Conservation (phyloP, 345 rosid genomes). For the Acer yangbiense region DNA sequence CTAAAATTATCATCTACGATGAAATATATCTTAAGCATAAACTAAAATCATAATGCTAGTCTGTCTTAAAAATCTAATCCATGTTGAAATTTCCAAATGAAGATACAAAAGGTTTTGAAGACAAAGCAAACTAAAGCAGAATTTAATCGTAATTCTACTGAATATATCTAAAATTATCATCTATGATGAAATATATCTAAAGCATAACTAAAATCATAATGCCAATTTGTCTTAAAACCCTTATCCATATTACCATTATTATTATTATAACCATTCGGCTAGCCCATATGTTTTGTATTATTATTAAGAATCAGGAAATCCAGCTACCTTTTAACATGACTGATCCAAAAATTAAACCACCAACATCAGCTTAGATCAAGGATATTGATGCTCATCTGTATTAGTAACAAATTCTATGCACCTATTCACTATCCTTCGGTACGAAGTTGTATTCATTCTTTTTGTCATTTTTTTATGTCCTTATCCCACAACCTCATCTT, state of each 20-base stretch:
- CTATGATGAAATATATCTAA: not conserved
- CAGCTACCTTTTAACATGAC: not conserved
- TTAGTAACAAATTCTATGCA: not conserved
- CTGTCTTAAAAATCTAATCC: not conserved
- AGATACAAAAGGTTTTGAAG: not conserved
- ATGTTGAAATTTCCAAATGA: not conserved
- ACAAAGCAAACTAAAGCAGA: not conserved
- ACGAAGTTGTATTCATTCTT: not conserved
- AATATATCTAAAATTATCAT: not conserved
- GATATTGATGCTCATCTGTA: not conserved
- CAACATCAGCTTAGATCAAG: not conserved
- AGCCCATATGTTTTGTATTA: not conserved
- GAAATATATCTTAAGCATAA: not conserved
- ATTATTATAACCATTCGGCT: not conserved
- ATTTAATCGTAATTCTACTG: not conserved
- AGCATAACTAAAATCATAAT: not conserved
- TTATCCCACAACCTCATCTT: not conserved
- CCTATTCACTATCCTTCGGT: not conserved
- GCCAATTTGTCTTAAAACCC: not conserved
- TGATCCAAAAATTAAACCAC: not conserved
- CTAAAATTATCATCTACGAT: not conserved
- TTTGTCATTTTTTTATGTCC: not conserved
- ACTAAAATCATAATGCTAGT: not conserved
- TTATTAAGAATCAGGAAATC: not conserved
- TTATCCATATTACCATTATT: not conserved